A percentile compares a stretch with the other conserved stretches of the same genome.
Conservation (phyloP, 768 basidiomycete genomes). For the Glaciozyma antarctica region DNA sequence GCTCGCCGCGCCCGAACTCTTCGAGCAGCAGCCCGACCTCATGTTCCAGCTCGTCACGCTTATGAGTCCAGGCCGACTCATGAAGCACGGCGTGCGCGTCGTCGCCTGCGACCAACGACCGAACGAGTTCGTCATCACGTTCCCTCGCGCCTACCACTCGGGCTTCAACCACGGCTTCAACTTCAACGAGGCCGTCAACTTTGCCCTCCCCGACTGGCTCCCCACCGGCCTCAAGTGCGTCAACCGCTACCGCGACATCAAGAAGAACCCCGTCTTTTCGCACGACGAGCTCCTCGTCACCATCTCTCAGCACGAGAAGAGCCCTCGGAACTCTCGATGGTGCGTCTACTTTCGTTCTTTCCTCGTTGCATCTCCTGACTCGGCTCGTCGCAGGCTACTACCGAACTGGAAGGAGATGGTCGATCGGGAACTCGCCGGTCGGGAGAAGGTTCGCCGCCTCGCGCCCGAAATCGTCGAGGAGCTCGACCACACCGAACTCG, state of each 20-base stretch:
- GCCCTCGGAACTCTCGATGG: slow-evolving; percentile 89
- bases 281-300: slow-evolving; percentile 95
- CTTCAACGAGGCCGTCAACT: slow-evolving; percentile 98
- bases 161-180: slow-evolving; percentile 95
- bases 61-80: slow-evolving; percentile 84
- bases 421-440: slow-evolving; percentile 63
- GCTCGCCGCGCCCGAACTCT: slow-evolving; percentile 90
- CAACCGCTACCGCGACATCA: slow-evolving; percentile 75
- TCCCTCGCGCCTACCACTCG: slow-evolving; percentile 69
- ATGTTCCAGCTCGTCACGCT: slow-evolving; percentile 95
- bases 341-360: slow-evolving; percentile 41
- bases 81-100: slow-evolving; percentile 79
- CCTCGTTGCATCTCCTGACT: slow-evolving; percentile 4
- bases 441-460: slow-evolving; percentile 53
- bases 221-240: slow-evolving; percentile 78
- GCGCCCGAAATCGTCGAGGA: slow-evolving; percentile 53
- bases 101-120: slow-evolving; percentile 93
- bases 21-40: slow-evolving; percentile 92
- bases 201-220: slow-evolving; percentile 93
- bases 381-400: slow-evolving; percentile 54
- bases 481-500: slow-evolving; percentile 66
- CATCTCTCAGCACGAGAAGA: slow-evolving; percentile 89
- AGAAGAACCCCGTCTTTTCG: slow-evolving; percentile 92
- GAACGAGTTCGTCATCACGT: slow-evolving; percentile 94
- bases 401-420: slow-evolving; percentile 81